Evolutionary conservation across 257 asterid genomes (phyloP).

Genomic region (Solanum piurae): DNA sequence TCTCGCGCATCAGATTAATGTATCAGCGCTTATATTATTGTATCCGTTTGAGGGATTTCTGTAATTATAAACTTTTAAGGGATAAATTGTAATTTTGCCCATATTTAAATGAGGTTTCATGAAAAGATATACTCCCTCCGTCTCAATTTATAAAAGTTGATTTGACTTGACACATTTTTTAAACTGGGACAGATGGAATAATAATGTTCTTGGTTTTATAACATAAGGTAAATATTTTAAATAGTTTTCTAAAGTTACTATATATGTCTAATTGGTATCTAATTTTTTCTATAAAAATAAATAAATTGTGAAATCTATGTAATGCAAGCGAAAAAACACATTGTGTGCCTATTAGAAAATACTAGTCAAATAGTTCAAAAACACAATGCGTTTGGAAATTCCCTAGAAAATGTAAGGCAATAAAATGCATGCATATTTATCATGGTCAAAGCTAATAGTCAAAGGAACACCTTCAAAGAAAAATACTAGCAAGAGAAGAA

Average conservation of each 20-base stretch:
- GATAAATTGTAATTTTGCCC: too few species aligned
- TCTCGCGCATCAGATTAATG: too few species aligned
- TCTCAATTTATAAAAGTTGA: too few species aligned
- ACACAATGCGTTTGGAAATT: neutral
- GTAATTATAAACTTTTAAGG: too few species aligned
- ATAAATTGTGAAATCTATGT: neutral
- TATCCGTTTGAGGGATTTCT: too few species aligned
- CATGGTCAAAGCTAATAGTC: neutral
- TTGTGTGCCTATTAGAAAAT: neutral
- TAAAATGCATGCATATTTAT: neutral
- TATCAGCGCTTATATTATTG: too few species aligned
- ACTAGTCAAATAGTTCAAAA: neutral
- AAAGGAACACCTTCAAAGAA: neutral
- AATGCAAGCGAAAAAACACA: neutral
- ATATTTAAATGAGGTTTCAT: neutral
- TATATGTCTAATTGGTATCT: neutral
- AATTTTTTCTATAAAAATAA: too few species aligned
- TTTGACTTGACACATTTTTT: too few species aligned
- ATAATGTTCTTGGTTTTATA: neutral
- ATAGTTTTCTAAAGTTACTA: neutral
- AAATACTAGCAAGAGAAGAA: neutral
- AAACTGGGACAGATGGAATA: too few species aligned
- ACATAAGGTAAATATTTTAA: neutral
- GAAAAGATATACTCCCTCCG: neutral
- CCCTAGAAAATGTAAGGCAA: neutral